Conservation (phyloP, 495 filamentous ascomycete species). For the Coniosporium apollinis region DNA sequence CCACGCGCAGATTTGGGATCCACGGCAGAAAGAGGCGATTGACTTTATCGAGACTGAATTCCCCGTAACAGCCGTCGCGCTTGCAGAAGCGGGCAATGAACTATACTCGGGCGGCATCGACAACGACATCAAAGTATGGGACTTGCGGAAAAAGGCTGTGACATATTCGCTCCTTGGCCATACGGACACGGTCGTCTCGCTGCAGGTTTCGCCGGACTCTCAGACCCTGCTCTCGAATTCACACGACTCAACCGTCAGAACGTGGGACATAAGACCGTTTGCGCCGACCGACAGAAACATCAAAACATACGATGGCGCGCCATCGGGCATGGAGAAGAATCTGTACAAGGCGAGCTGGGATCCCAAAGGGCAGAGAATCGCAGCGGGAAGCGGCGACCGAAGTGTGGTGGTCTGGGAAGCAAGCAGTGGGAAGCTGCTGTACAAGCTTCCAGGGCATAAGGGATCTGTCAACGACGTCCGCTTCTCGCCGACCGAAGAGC, state of each 20-base stretch:
- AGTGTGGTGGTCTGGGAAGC: slow-evolving; percentile 83
- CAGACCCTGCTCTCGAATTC: slow-evolving; percentile 82
- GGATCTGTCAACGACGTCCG: slow-evolving; percentile 91
- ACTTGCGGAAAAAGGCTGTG: slow-evolving; percentile 76
- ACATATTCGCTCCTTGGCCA: slow-evolving; percentile 82
- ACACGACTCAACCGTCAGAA: slow-evolving; percentile 81
- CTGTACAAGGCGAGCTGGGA: slow-evolving; percentile 86
- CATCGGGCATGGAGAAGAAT: slow-evolving; percentile 78
- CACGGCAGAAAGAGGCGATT: slow-evolving; percentile 72
- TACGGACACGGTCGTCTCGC: slow-evolving; percentile 77
- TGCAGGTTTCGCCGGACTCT: slow-evolving; percentile 79
- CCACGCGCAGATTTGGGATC: slow-evolving; percentile 64
- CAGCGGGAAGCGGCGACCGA: slow-evolving; percentile 76
- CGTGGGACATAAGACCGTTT: slow-evolving; percentile 94
- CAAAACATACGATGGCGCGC: slow-evolving; percentile 75
- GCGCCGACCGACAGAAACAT: slow-evolving; percentile 73
- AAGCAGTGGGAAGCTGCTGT: slow-evolving; percentile 66
- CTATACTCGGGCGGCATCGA: slow-evolving; percentile 91
- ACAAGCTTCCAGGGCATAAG: slow-evolving; percentile 91
- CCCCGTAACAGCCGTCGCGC: slow-evolving; percentile 77
- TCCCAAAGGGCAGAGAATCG: slow-evolving; percentile 67
- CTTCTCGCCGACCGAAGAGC: slow-evolving; percentile 68
- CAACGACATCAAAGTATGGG: slow-evolving; percentile 95
- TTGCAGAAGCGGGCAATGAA: slow-evolving; percentile 88
- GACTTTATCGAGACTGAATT: slow-evolving; percentile 85